phyloP scores from a whole-genome alignment of 768 basidiomycete genomes.

The Pisolithus sp. region DNA sequence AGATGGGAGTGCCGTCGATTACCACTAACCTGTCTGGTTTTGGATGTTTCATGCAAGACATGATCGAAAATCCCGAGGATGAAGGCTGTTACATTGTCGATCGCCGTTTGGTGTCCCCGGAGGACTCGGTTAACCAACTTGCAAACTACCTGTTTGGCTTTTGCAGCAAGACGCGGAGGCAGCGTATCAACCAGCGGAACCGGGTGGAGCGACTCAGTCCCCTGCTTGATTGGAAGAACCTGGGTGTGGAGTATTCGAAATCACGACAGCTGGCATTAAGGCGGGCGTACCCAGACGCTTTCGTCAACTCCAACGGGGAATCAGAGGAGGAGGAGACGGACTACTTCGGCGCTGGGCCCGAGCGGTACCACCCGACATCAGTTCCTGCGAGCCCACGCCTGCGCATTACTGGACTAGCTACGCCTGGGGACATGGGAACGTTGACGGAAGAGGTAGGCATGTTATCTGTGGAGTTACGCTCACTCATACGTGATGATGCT shows the following conservation, averaged over 20 bases:
- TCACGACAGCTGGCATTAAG: conserved; percentile 86
- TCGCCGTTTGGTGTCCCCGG: conserved; percentile 79
- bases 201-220: conserved; percentile 92
- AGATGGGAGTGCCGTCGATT: conserved; percentile 97
- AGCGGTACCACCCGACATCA: conserved; percentile 63
- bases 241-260: conserved; percentile 96
- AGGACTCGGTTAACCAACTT: conserved; percentile 86
- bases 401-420: conserved; percentile 67
- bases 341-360: conserved; percentile 47
- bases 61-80: conserved; percentile 90
- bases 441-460: conserved; percentile 68
- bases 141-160: conserved; percentile 71
- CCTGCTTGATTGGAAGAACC: conserved; percentile 95
- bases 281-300: conserved; percentile 92
- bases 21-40: conserved; percentile 98
- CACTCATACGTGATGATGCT: conserved; percentile 1
- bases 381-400: conserved; percentile 86
- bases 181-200: conserved; percentile 98
- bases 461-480: not conserved
- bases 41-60: conserved; percentile 97
- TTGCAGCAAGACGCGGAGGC: conserved; percentile 79
- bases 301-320: conserved; percentile 55
- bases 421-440: conserved; percentile 91
- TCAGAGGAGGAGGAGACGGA: conserved; percentile 39
- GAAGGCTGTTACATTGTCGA: conserved; percentile 98